Evolutionary conservation across 108 stramenopile species (phyloP).

Genomic region (Skeletonema potamos): DNA sequence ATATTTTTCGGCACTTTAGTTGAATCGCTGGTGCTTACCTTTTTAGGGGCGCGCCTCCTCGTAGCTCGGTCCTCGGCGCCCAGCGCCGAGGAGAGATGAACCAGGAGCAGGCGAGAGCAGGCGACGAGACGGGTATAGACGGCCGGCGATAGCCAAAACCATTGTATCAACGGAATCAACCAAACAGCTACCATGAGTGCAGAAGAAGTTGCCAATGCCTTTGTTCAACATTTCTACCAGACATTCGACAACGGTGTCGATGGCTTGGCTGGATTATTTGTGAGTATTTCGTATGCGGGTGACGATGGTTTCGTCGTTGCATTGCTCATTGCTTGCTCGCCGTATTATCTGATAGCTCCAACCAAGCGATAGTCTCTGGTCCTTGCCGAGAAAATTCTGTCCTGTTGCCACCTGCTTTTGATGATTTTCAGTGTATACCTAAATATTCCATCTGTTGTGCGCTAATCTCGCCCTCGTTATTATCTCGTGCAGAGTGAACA

Average conservation of each 20-base stretch:
- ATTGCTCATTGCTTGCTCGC: background rate
- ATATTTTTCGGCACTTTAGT: too few relatives aligned
- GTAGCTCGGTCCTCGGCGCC: too few relatives aligned
- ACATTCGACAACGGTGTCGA: constrained; percentile 64
- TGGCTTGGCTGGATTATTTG: constrained; percentile 72
- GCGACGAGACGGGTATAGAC: too few relatives aligned
- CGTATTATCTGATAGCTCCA: too few relatives aligned
- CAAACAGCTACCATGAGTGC: constrained; percentile 66
- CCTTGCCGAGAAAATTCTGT: background rate
- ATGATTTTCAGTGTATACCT: too few relatives aligned
- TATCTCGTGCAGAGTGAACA: constrained; percentile 40
- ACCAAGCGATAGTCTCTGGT: too few relatives aligned
- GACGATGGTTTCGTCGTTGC: background rate
- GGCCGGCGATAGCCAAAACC: background rate
- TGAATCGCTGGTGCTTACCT: too few relatives aligned
- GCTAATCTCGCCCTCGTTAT: constrained; percentile 6
- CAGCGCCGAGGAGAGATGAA: too few relatives aligned
- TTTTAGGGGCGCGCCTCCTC: too few relatives aligned
- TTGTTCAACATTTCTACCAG: constrained; percentile 79
- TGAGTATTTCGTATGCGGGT: constrained; percentile 43
- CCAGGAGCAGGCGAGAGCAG: too few relatives aligned
- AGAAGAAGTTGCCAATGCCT: constrained; percentile 88
- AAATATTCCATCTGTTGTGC: background rate
- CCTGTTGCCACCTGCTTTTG: background rate
- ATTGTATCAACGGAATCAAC: background rate